These are phyloP conservation scores for Hyaloscypha bicolor DNA, from an alignment of 495 filamentous ascomycete genomes.

Conservation along the genomic window DNA sequence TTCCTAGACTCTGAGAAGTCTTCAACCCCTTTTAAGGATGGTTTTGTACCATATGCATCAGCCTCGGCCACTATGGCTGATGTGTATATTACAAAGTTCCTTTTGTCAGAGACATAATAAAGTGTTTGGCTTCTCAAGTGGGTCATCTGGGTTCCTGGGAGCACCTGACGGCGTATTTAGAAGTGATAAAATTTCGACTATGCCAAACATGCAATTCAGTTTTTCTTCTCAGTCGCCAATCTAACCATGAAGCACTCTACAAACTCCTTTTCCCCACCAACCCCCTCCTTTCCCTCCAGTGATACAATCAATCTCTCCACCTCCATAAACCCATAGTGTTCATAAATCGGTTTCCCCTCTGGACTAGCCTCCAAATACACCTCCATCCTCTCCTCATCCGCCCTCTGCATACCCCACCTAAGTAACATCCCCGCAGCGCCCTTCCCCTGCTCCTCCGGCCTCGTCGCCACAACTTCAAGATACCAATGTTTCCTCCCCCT, in stretches of 20 bases:
- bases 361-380: constrained; percentile 58
- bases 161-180: no score
- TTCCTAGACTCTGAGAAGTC: no score
- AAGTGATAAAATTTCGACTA: no score
- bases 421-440: constrained; percentile 53
- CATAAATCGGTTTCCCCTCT: constrained; percentile 54
- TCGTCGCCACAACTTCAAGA: constrained; percentile 51
- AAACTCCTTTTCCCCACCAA: constrained; percentile 29
- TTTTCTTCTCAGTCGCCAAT: constrained; percentile 12
- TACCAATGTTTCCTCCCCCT: constrained; percentile 40
- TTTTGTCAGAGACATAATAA: no score
- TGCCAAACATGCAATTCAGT: no score
- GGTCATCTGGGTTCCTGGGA: no score
- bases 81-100: no score
- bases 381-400: constrained; percentile 48
- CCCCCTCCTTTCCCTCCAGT: constrained; percentile 31
- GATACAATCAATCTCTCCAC: constrained; percentile 40
- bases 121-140: no score
- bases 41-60: no score
- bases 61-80: no score
- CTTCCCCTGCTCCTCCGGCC: constrained; percentile 47
- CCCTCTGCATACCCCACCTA: constrained; percentile 49
- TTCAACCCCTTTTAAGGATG: no score
- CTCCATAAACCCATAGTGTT: constrained; percentile 52
- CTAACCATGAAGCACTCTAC: constrained; percentile 38